Conservation (phyloP, 495 filamentous ascomycete species). For the Oidiodendron maius region DNA sequence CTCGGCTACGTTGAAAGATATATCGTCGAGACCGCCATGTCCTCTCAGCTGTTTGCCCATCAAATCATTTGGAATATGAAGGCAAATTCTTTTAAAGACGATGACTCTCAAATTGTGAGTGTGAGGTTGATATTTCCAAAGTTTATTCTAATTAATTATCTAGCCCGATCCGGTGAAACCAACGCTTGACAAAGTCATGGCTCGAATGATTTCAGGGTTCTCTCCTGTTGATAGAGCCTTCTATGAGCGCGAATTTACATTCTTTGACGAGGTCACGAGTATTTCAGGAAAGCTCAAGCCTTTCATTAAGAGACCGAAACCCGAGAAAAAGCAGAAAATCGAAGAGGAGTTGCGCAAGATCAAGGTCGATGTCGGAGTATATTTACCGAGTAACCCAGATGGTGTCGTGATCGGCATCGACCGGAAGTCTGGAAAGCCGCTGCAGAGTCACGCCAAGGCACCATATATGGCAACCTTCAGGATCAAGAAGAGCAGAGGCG, state of each 20-base stretch:
- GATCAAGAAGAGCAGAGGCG: slow-evolving; percentile 68
- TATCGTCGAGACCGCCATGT: slow-evolving; percentile 90
- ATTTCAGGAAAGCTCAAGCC: slow-evolving; percentile 95
- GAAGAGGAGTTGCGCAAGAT: slow-evolving; percentile 97
- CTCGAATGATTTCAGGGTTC: slow-evolving; percentile 76
- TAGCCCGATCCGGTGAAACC: slow-evolving; percentile 91
- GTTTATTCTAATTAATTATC: slow-evolving; percentile 28
- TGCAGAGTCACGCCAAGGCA: slow-evolving; percentile 96
- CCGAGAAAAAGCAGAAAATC: slow-evolving; percentile 98
- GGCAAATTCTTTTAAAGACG: slow-evolving; percentile 96
- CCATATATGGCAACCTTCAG: slow-evolving; percentile 99
- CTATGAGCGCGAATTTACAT: slow-evolving; percentile 92
- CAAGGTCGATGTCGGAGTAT: slow-evolving; percentile 92
- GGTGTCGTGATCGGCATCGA: slow-evolving; percentile 97
- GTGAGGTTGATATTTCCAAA: not conserved
- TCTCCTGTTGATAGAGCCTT: slow-evolving; percentile 70
- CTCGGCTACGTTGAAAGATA: slow-evolving; percentile 95
- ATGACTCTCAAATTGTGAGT: slow-evolving; percentile 80
- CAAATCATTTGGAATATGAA: slow-evolving; percentile 99
- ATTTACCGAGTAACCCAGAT: slow-evolving; percentile 94
- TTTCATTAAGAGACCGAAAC: slow-evolving; percentile 85
- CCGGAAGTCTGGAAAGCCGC: slow-evolving; percentile 90
- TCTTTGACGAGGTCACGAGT: slow-evolving; percentile 94
- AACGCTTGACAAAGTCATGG: slow-evolving; percentile 84
- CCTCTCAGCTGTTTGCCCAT: slow-evolving; percentile 94